Percentiles rank a stretch among this genome's conserved stretches.
These are phyloP conservation scores for Colletotrichum gloeosporioides DNA, from an alignment of 2,329 filamentous ascomycete genomes.

Conservation along the genomic window DNA sequence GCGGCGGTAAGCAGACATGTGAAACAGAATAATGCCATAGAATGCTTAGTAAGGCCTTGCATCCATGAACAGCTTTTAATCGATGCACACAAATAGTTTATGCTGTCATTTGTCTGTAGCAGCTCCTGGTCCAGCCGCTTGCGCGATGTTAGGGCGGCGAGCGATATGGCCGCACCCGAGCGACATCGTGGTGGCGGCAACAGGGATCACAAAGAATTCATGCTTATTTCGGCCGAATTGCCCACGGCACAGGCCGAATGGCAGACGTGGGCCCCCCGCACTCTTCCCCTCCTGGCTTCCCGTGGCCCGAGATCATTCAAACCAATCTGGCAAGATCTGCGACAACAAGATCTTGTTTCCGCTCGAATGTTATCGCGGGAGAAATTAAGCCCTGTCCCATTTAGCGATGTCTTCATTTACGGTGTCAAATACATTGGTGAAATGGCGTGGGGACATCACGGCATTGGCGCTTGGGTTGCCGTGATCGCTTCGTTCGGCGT, in stretches of 20 bases:
- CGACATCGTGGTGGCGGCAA: not conserved
- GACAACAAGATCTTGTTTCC: not conserved
- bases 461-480: not conserved
- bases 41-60: not conserved
- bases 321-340: not conserved
- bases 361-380: not conserved
- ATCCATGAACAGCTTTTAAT: not conserved
- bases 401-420: not conserved
- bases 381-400: not conserved
- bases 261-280: not conserved
- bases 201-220: not conserved
- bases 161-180: not conserved
- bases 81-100: too few species aligned
- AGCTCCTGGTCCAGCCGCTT: not conserved
- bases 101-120: not conserved
- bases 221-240: not conserved
- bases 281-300: not conserved
- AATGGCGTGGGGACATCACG: slow-evolving; percentile 3
- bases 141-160: not conserved
- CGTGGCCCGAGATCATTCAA: not conserved
- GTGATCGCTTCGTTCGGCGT: slow-evolving; percentile 13
- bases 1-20: not conserved
- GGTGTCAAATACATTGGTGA: slow-evolving; percentile 2
- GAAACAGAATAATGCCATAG: not conserved
- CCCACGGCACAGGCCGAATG: not conserved